Base-by-base conservation (phyloP, 148 eudicot genomes). In the Rhododendron molle region DNA sequence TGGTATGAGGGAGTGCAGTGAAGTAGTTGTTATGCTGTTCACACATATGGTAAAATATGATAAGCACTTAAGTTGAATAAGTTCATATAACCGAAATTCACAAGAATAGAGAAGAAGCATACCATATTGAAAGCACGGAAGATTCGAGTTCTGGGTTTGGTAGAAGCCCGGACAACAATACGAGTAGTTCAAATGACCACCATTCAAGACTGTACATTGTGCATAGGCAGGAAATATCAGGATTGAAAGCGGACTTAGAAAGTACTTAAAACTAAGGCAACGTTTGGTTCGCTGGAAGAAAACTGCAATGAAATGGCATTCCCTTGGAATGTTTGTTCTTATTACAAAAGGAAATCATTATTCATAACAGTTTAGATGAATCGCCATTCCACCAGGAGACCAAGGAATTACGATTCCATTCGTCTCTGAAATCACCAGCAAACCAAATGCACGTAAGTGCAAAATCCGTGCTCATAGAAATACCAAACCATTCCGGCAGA, bases 41-140 rank as follows among this genome's bases (percentile, higher is more conserved):
- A 3, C 13, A 21, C n/a, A 83, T 0, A 85, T 21, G 9, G 78
- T 47, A 2, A 30, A 5, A 62, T 1, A 49, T 36, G 15, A 50
- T 52, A 6, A 26, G 28, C 47, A 54, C n/a, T n/a, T 38, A 9
- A 32, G 30, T 34, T 16, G 72, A 23, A 83, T 34, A 15, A 79
- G 12, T 2, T 13, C 78, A 16, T 38, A 46, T 13, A 47, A 40
- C 21, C 5, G 7, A 14, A 54, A 85, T 78, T 12, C 15, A 23
- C 4, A 28, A 60, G 83, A 4, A 80, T 3, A 60, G 58, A 58
- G 43, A 85, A 58, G 23, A 65, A 54, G 38, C 83, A 21, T 87
- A 92, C 93, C 93, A 90, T 43, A 92, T 85, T 0, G 92, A 89
- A 36, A 92, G 91, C 43, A 90, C 93, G 0, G 93, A 92, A 78